Evolutionary conservation across 225 moss, liverwort and hornwort genomes (phyloP), one percentile per base, ranked within the genome.

Genomic region (Bryum argenteum): DNA sequence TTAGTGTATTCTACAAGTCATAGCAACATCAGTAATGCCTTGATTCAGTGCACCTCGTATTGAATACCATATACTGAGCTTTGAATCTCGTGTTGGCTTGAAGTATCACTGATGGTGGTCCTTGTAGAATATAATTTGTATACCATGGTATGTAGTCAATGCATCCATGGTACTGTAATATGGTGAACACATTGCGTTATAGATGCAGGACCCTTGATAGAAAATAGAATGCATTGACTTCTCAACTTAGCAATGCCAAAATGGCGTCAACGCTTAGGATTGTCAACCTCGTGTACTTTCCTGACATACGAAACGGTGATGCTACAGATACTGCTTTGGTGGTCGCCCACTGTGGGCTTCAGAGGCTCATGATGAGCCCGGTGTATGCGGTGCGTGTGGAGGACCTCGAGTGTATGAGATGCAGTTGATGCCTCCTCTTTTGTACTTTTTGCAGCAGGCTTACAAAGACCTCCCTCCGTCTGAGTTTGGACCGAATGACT

Each of bases 341-440:
- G 96, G 93, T 72, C 72, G 71, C 52, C 85, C 90, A 20, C 69
- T 97, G 60, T 89, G 90, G 87, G 93, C 93, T 42, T 70, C 78
- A 41, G 89, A 89, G 44, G 77, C 83, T 67, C 91, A 75, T 51
- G 89, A 79, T 42, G 82, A 84, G 50, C 82, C 88, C 65, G 85
- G 84, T 52, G 81, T 76, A 28, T 97, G 96, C 75, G 81, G 69
- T 9, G 82, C 79, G 11, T 97, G 96, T 73, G 96, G 96, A 79
- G 96, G 91, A 39, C 91, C 90, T 71, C 91, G 91, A 4, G 84
- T 86, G 55, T 97, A 85, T 71, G 96, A 97, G 79, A 87, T 93
- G 91, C 96, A 94, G 86, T 74, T 97, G 61, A 97, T 97, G 96
- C 93, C 96, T 37, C 96, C 96, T 37, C 66, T 97, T 70, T 84